A percentile compares a stretch with the other conserved stretches of the same genome.
phyloP scores from a whole-genome alignment of 1,284 basidiomycete genomes.

The Pseudozyma flocculosa region DNA sequence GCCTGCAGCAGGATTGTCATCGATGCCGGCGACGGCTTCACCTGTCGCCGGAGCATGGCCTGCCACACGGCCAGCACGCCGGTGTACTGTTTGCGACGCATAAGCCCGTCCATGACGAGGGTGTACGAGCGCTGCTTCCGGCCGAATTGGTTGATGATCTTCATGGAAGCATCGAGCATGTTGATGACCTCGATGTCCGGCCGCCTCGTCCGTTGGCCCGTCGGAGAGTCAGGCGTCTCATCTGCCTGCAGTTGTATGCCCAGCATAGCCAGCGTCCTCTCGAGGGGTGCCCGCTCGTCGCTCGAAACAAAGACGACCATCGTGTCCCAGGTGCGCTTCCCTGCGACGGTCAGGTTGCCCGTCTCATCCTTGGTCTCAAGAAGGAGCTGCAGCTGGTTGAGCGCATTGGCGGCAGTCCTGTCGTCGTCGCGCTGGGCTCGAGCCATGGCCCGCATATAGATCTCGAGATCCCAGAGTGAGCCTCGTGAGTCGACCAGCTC shows the following conservation, averaged over 20 bases:
- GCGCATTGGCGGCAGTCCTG: too few relatives aligned
- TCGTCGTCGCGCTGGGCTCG: too few relatives aligned
- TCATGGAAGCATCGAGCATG: neutral
- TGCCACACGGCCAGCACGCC: neutral
- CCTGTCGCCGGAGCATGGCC: neutral
- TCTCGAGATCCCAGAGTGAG: too few relatives aligned
- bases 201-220: neutral
- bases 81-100: neutral
- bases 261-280: neutral
- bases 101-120: neutral
- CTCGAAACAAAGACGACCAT: neutral
- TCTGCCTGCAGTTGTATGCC: neutral
- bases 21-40: neutral
- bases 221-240: too few relatives aligned
- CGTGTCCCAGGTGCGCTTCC: neutral
- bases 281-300: neutral
- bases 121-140: constrained; percentile 7
- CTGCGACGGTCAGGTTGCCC: too few relatives aligned
- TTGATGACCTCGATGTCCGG: neutral
- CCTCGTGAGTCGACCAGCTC: too few relatives aligned
- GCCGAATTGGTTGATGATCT: constrained; percentile 3
- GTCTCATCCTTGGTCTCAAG: too few relatives aligned
- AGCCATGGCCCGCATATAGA: too few relatives aligned
- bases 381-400: too few relatives aligned
- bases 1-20: neutral